Percentiles rank a stretch among this genome's conserved stretches.
These are phyloP conservation scores for Sugiyamaella boreocaroliniensis DNA, from an alignment of 805 yeast species.

Conservation along the genomic window DNA sequence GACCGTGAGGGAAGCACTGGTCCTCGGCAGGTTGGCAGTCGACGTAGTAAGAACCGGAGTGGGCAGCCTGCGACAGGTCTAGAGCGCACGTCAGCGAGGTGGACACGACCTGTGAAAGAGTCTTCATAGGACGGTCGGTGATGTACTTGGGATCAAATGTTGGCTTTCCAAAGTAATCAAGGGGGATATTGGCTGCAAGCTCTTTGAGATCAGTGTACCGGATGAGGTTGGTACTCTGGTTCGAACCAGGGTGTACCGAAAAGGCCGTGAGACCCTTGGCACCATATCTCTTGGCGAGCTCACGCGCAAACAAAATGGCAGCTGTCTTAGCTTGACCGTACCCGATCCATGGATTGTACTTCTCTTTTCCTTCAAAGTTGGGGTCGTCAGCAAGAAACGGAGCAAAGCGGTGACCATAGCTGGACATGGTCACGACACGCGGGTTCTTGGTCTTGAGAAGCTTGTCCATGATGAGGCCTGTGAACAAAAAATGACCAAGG, in stretches of 20 bases:
- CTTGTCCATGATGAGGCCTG: constrained; percentile 33
- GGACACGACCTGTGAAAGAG: background rate
- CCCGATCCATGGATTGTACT: constrained; percentile 5
- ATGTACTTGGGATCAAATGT: background rate
- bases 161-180: constrained; percentile 32
- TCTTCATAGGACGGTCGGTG: background rate
- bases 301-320: constrained; percentile 4
- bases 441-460: constrained; percentile 3
- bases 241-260: constrained; percentile 10
- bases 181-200: constrained; percentile 60
- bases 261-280: constrained; percentile 4
- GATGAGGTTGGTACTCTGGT: constrained; percentile 7
- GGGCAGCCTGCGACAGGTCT: too few species aligned
- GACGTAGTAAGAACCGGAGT: too few species aligned
- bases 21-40: too few species aligned
- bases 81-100: constrained; percentile 2
- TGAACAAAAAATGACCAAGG: constrained; percentile 64
- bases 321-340: constrained; percentile 4
- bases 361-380: constrained; percentile 7
- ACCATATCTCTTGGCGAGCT: constrained; percentile 1
- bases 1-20: too few species aligned
- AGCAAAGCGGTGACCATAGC: constrained; percentile 9
- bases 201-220: constrained; percentile 4
- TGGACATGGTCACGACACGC: constrained; percentile 6
- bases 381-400: constrained; percentile 10